Conservation (phyloP, 2,329 filamentous ascomycete species). For the Hymenoscyphus linearis region DNA sequence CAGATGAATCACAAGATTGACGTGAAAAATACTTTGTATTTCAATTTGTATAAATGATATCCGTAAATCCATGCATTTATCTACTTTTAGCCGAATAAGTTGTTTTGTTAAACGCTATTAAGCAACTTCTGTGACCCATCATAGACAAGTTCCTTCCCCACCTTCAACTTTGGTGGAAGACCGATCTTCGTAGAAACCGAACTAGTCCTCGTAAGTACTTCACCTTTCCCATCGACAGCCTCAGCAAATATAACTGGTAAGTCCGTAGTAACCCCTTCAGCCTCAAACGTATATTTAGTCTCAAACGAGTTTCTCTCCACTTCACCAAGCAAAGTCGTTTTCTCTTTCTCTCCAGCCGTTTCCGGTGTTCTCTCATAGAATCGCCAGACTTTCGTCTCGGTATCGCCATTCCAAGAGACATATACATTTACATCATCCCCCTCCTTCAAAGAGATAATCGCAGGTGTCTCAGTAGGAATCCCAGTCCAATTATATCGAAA, state of each 20-base stretch:
- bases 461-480: slow-evolving; percentile 16
- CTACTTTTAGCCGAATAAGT: too few relatives aligned
- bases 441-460: slow-evolving; percentile 15
- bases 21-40: too few relatives aligned
- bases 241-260: not conserved
- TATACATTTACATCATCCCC: slow-evolving; percentile 29
- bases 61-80: too few relatives aligned
- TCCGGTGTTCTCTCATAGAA: slow-evolving; percentile 28
- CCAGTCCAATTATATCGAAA: slow-evolving; percentile 30
- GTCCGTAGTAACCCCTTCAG: not conserved
- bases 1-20: too few relatives aligned
- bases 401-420: slow-evolving; percentile 37
- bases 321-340: not conserved
- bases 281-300: not conserved
- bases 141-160: not conserved
- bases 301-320: not conserved
- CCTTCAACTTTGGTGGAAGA: not conserved
- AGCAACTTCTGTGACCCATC: not conserved
- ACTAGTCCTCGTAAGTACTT: not conserved
- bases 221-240: not conserved
- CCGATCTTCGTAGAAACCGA: not conserved
- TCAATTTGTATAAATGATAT: too few relatives aligned
- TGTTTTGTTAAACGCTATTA: not conserved
- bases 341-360: not conserved
- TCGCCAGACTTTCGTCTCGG: slow-evolving; percentile 34